Evolutionary conservation across 1,284 basidiomycete species (phyloP).

Genomic region (Xerocomus cyaneibrunnescens): DNA sequence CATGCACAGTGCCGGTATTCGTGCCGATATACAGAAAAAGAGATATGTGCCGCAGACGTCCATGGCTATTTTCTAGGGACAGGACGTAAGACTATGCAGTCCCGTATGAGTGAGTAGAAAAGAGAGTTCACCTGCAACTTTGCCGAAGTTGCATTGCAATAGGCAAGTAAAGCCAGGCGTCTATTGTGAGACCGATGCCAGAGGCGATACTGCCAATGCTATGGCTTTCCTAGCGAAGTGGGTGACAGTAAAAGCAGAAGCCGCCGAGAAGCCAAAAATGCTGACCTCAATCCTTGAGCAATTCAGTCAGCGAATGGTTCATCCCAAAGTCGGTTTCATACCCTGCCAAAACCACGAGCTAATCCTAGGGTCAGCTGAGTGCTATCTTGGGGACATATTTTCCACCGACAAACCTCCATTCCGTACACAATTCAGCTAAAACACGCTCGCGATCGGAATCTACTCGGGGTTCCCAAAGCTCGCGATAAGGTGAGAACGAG

Average conservation of each 20-base stretch:
- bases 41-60: conserved; percentile 61
- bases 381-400: not conserved
- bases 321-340: conserved; percentile 25
- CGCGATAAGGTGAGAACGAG: conserved; percentile 54
- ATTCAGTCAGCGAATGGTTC: not conserved
- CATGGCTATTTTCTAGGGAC: conserved; percentile 44
- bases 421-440: conserved; percentile 39
- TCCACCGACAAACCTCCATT: conserved; percentile 53
- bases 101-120: not conserved
- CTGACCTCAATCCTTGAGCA: conserved; percentile 47
- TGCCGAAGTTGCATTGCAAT: conserved; percentile 46
- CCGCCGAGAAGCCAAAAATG: conserved; percentile 60
- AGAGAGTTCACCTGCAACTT: conserved; percentile 53
- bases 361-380: conserved; percentile 1
- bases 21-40: conserved; percentile 64
- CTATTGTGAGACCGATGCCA: conserved; percentile 58
- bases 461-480: conserved; percentile 43
- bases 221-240: conserved; percentile 47
- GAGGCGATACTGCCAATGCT: conserved; percentile 57
- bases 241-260: conserved; percentile 48
- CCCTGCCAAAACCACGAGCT: conserved; percentile 56
- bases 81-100: not conserved
- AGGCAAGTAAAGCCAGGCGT: conserved; percentile 63
- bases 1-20: conserved; percentile 59
- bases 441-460: conserved; percentile 50